Percentiles rank a stretch among this genome's conserved stretches.
These are phyloP conservation scores for Lasiodiplodia sp. DNA, from an alignment of 2,329 filamentous ascomycete species.

Conservation along the genomic window DNA sequence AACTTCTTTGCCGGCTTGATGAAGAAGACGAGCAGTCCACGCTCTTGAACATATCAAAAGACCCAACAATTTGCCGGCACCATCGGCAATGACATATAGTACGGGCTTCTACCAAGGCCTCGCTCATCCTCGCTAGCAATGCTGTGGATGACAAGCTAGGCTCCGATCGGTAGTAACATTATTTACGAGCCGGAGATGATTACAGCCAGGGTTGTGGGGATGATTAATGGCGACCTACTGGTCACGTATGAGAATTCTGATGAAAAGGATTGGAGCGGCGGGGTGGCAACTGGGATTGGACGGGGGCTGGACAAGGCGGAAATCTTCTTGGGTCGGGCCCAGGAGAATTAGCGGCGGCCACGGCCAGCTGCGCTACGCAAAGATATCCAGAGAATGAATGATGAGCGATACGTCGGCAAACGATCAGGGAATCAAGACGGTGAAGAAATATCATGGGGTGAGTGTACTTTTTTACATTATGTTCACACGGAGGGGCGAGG, in stretches of 20 bases:
- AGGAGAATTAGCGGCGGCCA: not conserved
- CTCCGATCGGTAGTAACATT: not conserved
- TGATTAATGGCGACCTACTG: constrained; percentile 3
- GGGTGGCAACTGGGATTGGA: not conserved
- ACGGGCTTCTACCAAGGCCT: not conserved
- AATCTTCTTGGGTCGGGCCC: not conserved
- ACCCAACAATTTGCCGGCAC: not conserved
- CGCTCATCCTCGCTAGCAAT: not conserved
- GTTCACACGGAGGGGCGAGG: not conserved
- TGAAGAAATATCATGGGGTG: constrained; percentile 4
- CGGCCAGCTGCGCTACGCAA: not conserved
- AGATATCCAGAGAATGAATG: constrained; percentile 19
- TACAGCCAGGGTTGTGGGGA: constrained; percentile 11
- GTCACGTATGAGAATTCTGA: not conserved
- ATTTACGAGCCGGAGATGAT: not conserved
- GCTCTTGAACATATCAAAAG: not conserved
- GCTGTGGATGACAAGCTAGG: not conserved
- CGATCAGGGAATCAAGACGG: not conserved
- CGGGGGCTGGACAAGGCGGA: not conserved
- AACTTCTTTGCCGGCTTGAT: constrained; percentile 50
- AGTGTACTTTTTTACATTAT: constrained; percentile 3
- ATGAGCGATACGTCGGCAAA: constrained; percentile 24
- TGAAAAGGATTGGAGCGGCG: not conserved
- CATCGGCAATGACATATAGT: not conserved
- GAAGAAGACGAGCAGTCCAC: constrained; percentile 33